These are phyloP conservation scores for Cardiospermum halicacabum DNA, from an alignment of 345 rosid species.

Conservation along the genomic window DNA sequence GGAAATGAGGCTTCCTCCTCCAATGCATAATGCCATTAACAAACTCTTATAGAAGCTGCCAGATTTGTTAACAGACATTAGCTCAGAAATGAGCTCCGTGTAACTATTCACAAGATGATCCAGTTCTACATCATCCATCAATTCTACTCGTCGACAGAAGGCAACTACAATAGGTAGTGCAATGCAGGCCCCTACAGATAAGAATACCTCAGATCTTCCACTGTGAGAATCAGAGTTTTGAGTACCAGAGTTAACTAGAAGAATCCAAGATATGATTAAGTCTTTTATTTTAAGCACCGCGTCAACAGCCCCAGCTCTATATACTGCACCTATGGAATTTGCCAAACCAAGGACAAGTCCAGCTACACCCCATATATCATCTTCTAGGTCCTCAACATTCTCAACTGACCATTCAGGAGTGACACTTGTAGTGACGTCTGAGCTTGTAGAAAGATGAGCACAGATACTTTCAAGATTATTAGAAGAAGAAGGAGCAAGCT, in stretches of 20 bases:
- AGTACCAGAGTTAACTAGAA: conserved; percentile 37
- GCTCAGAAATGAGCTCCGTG: conserved; percentile 59
- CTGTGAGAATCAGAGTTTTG: conserved; percentile 27
- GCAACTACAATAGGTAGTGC: conserved; percentile 66
- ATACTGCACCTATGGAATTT: conserved; percentile 62
- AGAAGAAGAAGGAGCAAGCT: conserved; percentile 39
- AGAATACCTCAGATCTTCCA: conserved; percentile 39
- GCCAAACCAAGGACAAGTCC: conserved; percentile 91
- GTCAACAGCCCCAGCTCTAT: conserved; percentile 72
- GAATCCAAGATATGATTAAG: conserved; percentile 76
- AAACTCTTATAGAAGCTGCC: conserved; percentile 61
- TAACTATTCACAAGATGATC: conserved; percentile 50
- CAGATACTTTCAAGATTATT: conserved; percentile 45
- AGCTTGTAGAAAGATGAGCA: conserved; percentile 33
- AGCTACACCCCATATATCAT: conserved; percentile 89
- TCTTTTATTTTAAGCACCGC: conserved; percentile 59
- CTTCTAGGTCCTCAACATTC: conserved; percentile 55
- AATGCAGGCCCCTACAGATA: conserved; percentile 79
- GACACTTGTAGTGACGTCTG: conserved; percentile 24
- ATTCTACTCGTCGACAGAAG: conserved; percentile 77
- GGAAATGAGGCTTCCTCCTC: conserved; percentile 75
- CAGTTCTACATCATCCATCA: conserved; percentile 56
- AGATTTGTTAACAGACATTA: conserved; percentile 51
- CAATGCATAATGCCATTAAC: conserved; percentile 74
- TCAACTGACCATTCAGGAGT: conserved; percentile 37